Evolutionary conservation across 148 eudicot species (phyloP).

Genomic region (Hydrangea macrophylla): DNA sequence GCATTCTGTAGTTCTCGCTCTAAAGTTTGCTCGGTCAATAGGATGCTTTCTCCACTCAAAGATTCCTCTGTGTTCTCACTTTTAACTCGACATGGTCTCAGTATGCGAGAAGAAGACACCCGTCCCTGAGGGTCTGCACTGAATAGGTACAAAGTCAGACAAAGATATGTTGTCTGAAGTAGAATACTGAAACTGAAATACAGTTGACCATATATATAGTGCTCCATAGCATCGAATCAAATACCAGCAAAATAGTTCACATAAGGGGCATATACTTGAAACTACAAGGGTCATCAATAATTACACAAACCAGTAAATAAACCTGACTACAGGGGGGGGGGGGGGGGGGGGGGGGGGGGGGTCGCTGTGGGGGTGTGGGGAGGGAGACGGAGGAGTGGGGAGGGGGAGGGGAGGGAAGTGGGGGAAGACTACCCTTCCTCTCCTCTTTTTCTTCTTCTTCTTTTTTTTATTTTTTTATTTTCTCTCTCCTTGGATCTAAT

Average conservation of each 20-base stretch:
- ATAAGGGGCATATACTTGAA: background rate
- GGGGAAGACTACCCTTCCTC: no score
- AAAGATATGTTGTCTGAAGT: slow-evolving; percentile 5
- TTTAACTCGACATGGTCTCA: slow-evolving; percentile 56
- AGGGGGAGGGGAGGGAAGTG: background rate
- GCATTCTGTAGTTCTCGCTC: slow-evolving; percentile 71
- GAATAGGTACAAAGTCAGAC: slow-evolving; percentile 39
- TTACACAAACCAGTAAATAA: background rate
- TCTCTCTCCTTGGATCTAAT: no score
- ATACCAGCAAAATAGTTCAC: background rate
- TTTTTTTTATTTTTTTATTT: no score
- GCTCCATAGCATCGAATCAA: background rate
- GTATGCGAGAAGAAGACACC: slow-evolving; percentile 23
- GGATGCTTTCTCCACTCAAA: slow-evolving; percentile 70
- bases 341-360: background rate
- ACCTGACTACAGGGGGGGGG: background rate
- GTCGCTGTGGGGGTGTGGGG: background rate
- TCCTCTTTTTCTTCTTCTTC: no score
- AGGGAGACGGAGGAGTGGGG: background rate
- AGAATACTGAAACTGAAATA: background rate
- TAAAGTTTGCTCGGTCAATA: slow-evolving; percentile 59
- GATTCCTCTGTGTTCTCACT: slow-evolving; percentile 60
- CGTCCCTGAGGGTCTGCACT: slow-evolving; percentile 53
- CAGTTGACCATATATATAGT: background rate
- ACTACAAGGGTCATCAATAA: background rate